These are phyloP conservation scores for Tricholoma sp. DNA, from an alignment of 768 basidiomycete genomes.

Conservation along the genomic window DNA sequence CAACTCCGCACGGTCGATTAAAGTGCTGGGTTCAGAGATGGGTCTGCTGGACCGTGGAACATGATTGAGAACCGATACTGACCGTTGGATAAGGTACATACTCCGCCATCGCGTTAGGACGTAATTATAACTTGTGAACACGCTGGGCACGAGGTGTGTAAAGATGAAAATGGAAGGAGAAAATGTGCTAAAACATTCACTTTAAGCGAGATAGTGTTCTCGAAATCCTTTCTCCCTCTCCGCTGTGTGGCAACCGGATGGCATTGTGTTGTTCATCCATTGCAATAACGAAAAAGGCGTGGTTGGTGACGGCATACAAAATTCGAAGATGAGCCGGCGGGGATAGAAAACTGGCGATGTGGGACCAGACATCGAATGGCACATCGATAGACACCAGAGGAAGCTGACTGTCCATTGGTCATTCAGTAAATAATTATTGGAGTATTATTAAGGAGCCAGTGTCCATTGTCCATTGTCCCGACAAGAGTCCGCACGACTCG, in stretches of 20 bases:
- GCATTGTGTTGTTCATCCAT: background rate
- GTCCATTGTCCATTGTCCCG: too few relatives aligned
- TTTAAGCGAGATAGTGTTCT: background rate
- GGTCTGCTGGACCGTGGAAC: background rate
- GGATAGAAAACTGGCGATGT: background rate
- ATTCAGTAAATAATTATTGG: too few relatives aligned
- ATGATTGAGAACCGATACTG: background rate
- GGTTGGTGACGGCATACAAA: background rate
- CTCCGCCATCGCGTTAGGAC: background rate
- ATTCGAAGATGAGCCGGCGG: background rate
- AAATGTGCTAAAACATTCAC: background rate
- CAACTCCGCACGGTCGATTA: background rate
- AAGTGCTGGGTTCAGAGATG: background rate
- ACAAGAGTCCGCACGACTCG: too few relatives aligned
- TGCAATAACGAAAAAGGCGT: constrained; percentile 1
- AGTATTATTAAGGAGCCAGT: too few relatives aligned
- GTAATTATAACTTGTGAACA: background rate
- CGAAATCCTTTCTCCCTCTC: background rate
- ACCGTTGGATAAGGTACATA: background rate
- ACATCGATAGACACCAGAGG: background rate
- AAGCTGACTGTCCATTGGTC: background rate
- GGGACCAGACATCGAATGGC: background rate
- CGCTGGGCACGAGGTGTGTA: background rate
- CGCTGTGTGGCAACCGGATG: background rate
- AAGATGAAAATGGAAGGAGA: background rate